These are phyloP conservation scores for Iberis amara DNA, from an alignment of 441 rosid genomes.

Conservation along the genomic window DNA sequence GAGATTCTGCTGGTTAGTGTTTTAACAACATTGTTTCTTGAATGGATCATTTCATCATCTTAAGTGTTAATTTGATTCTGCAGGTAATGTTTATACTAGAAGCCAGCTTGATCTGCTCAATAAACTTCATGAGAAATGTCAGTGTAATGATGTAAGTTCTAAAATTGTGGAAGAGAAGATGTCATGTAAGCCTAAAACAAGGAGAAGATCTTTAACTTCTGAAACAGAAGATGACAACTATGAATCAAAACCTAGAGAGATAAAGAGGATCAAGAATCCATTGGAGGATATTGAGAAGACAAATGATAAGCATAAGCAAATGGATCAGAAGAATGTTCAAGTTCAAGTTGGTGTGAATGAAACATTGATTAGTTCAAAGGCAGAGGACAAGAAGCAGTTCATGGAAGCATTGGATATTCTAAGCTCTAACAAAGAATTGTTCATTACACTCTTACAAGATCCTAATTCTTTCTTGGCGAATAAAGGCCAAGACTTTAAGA, in stretches of 20 bases:
- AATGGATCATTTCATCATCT: conserved; percentile 9
- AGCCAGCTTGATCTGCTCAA: conserved; percentile 38
- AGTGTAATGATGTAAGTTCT: conserved; percentile 36
- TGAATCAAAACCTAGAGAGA: conserved; percentile 34
- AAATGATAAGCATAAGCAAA: conserved; percentile 17
- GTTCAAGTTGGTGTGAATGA: conserved; percentile 47
- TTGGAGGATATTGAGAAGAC: conserved; percentile 22
- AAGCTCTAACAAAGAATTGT: conserved; percentile 66
- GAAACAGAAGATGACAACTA: conserved; percentile 34
- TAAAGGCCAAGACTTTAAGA: conserved; percentile 46
- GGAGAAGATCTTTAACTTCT: conserved; percentile 33
- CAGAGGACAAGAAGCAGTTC: conserved; percentile 42
- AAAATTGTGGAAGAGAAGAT: conserved; percentile 27
- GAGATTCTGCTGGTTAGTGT: conserved; percentile 40
- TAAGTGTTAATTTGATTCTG: conserved; percentile 7
- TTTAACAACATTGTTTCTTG: background rate
- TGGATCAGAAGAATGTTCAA: conserved; percentile 27
- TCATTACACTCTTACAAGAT: conserved; percentile 62
- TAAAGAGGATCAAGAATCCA: conserved; percentile 30
- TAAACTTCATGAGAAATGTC: conserved; percentile 35
- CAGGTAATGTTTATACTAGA: conserved; percentile 39
- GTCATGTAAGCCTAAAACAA: conserved; percentile 31
- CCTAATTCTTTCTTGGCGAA: conserved; percentile 57
- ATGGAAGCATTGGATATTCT: conserved; percentile 61
- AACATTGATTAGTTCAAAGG: conserved; percentile 49